phyloP scores from a whole-genome alignment of 2,329 filamentous ascomycete species.

The Cordyceps pruinosa region DNA sequence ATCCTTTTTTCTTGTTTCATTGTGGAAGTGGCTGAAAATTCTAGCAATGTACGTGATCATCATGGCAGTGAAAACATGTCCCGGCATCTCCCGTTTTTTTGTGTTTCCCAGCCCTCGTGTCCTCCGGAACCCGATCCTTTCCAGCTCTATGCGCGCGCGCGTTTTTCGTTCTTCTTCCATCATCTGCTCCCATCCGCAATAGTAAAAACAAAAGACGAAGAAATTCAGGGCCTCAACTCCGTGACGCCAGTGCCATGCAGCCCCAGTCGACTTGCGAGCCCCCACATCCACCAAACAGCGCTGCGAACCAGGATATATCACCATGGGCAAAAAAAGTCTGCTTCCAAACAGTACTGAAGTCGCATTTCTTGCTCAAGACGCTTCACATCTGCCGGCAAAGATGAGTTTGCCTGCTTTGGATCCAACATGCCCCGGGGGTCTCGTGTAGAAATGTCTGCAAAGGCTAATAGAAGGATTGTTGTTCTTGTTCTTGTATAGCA shows the following conservation, averaged over 20 bases:
- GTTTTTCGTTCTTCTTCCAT: neutral
- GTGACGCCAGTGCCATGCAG: conserved; percentile 36
- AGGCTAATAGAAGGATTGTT: neutral
- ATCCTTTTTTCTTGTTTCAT: conserved; percentile 1
- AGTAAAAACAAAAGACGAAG: conserved; percentile 7
- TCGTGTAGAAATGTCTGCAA: conserved; percentile 3
- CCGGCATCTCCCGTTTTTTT: neutral
- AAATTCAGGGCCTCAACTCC: conserved; percentile 29
- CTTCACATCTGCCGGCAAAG: neutral
- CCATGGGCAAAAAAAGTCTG: no score
- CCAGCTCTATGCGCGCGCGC: conserved; percentile 1
- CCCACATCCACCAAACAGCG: neutral
- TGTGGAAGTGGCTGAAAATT: neutral
- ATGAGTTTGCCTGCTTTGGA: conserved; percentile 1
- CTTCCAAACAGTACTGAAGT: no score
- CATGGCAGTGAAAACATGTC: neutral
- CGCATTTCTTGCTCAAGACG: no score
- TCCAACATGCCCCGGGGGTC: neutral
- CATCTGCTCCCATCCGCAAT: neutral
- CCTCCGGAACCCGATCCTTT: neutral
- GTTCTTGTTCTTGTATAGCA: neutral
- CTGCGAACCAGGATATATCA: neutral
- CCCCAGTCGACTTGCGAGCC: conserved; percentile 14
- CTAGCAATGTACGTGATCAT: conserved; percentile 11
- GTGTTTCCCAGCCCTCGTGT: neutral